Base-by-base conservation (phyloP, 768 basidiomycete species). In the Clitopilus hobsonii region DNA sequence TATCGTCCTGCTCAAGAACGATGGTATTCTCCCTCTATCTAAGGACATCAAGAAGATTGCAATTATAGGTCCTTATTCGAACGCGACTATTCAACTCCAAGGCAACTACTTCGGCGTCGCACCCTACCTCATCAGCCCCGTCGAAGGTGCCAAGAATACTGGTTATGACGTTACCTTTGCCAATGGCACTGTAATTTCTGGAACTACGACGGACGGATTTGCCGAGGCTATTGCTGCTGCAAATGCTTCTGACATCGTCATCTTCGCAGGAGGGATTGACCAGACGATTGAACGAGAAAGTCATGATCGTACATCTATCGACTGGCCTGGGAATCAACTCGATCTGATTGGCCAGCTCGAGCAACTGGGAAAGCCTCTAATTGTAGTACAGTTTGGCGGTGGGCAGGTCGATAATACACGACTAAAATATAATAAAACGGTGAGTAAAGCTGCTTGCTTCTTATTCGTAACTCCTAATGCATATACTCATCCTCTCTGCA, bases 1-100 rank as follows among this genome's bases (percentile, higher is more conserved):
- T 22, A 74, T 83, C 3, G 81, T 82, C n/a, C 71, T 87, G 6
- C 69, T 87, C 13, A 86, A 87, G 71, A 88, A 86, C 60, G 81
- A 84, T 54, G 79, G 77, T 13, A 76, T 74, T 6, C 69, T 88
- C 1, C 86, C 85, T 3, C 69, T 87, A 38, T 69, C 72, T 18
- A 61, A 62, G 0, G 70, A 67, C 1, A 66, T 77, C 54, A 79
- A 75, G 54, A 79, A 71, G 6, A 63, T 88, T 16, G 84, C 82
- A 6, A 61, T 87, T 38, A 73, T 86, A 51, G 85, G 86, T 0
- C 83, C 82, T 4, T 82, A 74, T 73, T 78, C 75, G 3, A 80
- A 80, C 59, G 81, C 81, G 4, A 84, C 82, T 0, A 73, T 62
- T 5, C 71, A 76, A 55, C 74, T 84, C 77, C 82, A 83, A 56